These are phyloP conservation scores for Goffeauzyma gilvescens DNA, from an alignment of 768 basidiomycete species.

Conservation along the genomic window DNA sequence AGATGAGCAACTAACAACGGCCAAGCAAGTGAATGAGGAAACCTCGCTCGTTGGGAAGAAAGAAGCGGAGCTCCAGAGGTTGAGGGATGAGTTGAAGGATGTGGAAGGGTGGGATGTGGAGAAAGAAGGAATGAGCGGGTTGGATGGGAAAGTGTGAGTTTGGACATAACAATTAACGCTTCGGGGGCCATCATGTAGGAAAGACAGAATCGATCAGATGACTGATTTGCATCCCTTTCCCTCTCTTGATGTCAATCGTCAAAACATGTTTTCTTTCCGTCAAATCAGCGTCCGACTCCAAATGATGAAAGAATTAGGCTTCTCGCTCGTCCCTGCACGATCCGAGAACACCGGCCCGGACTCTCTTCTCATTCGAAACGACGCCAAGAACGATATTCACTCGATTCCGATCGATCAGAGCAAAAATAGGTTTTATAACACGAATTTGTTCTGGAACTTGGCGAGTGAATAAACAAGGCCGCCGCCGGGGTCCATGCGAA, in stretches of 20 bases:
- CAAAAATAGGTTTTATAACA: background rate
- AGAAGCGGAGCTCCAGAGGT: background rate
- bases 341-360: background rate
- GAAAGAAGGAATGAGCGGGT: slow-evolving; percentile 32
- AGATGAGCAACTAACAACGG: slow-evolving; percentile 1
- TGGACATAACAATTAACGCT: background rate
- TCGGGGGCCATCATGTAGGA: background rate
- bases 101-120: slow-evolving; percentile 41
- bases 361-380: background rate
- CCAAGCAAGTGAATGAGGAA: slow-evolving; percentile 1
- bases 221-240: background rate
- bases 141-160: background rate
- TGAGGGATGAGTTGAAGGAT: slow-evolving; percentile 40
- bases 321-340: no score
- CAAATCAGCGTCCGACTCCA: background rate
- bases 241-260: background rate
- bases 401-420: background rate
- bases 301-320: background rate
- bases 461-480: slow-evolving; percentile 1
- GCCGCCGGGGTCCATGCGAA: no score
- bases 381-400: background rate
- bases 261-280: background rate
- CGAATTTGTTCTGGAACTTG: background rate
- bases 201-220: background rate
- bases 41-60: background rate